A percentile compares a stretch with the other conserved stretches of the same genome.
Evolutionary conservation across 1,284 basidiomycete species (phyloP).

Genomic region (Fomitopsis pinicola): DNA sequence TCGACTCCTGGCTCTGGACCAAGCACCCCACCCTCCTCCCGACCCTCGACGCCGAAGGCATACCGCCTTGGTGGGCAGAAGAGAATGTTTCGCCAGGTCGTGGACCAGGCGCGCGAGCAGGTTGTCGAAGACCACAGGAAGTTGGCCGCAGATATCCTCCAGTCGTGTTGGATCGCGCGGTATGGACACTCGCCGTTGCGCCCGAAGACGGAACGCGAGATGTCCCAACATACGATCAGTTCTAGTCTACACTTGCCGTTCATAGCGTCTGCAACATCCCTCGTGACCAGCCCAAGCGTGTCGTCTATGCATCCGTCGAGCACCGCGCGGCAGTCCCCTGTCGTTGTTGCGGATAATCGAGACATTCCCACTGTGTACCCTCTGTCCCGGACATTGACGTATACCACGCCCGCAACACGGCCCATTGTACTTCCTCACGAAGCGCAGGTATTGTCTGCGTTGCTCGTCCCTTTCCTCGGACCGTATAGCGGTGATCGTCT

Average conservation of each 20-base stretch:
- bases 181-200: constrained; percentile 32
- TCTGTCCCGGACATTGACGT: constrained; percentile 30
- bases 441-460: constrained; percentile 49
- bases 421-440: constrained; percentile 48
- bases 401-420: constrained; percentile 25
- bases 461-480: constrained; percentile 52
- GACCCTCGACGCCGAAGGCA: constrained; percentile 42
- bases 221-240: constrained; percentile 25
- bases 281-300: constrained; percentile 22
- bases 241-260: constrained; percentile 46
- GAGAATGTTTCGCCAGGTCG: constrained; percentile 56
- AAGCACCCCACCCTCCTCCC: constrained; percentile 14
- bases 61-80: constrained; percentile 47
- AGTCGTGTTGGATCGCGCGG: constrained; percentile 45
- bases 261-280: constrained; percentile 36
- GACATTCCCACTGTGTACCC: constrained; percentile 31
- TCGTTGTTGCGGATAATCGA: constrained; percentile 23
- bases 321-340: constrained; percentile 37
- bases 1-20: constrained; percentile 21
- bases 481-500: constrained; percentile 28
- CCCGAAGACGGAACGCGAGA: constrained; percentile 31
- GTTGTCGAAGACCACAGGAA: constrained; percentile 39
- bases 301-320: constrained; percentile 23
- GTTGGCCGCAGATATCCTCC: constrained; percentile 47
- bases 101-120: constrained; percentile 50